Evolutionary conservation across 345 rosid species (phyloP), one percentile per base, ranked within the genome.

Genomic region (Hibiscus trionum): DNA sequence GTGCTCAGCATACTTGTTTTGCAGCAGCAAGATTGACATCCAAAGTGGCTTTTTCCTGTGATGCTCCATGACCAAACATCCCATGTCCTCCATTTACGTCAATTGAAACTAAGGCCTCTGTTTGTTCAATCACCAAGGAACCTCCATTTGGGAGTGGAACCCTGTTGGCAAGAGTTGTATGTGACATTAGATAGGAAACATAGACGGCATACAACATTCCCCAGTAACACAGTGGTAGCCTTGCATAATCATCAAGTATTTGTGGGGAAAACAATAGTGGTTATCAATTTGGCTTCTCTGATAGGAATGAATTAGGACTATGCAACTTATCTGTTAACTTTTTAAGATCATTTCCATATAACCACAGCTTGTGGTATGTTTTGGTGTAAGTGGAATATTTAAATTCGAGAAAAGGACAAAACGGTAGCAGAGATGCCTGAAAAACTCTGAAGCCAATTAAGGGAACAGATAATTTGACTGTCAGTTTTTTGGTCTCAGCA

Each of bases 11-110:
- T 84, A 91, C 98, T 82, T 86, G 97, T 84, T 88, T 87, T 71
- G 96, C 97, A 72, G 98, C 98, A 61, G 91, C 84, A 69, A 94
- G 90, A 80, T 94, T 94, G 73, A 94, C 98, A 65, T 91, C 98
- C 63, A 94, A 82, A 83, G 84, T 85, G 77, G 97, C 98, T 78
- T 84, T 88, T 86, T 90, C 95, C 79, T 90, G 94, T 72, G 98
- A 94, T 76, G 88, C 86, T 63, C 88, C 91, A 77, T 86, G 91
- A 77, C 96, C 91, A 80, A 91, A 80, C 97, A 94, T 90, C 68
- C 90, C 92, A 81, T 91, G 98, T 70, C 98, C 98, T 7, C 98
- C 97, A 78, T 94, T 94, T 72, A 94, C 98, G 82, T 94, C 98
- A 83, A 94, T 86, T 46, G 98, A 90, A 77, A 94, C 98, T 71